Conservation (phyloP, 2,329 filamentous ascomycete genomes). For the Fusarium zealandicum region DNA sequence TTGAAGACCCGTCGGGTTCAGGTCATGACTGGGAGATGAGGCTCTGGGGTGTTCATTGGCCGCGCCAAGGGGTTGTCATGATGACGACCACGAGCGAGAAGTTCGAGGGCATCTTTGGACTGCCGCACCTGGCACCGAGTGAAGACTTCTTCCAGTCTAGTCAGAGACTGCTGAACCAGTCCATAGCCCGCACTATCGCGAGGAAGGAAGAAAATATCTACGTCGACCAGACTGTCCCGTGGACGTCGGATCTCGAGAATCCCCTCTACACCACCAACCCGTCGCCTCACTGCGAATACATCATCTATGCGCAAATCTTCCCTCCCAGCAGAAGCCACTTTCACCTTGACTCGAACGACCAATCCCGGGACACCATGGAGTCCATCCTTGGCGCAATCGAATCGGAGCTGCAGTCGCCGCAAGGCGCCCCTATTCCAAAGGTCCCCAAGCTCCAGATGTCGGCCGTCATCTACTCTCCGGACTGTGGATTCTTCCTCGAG, state of each 20-base stretch:
- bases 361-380: slow-evolving; percentile 40
- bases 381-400: slow-evolving; percentile 63
- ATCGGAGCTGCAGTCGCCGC: slow-evolving; percentile 67
- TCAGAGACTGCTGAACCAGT: slow-evolving; percentile 73
- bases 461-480: slow-evolving; percentile 70
- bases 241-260: slow-evolving; percentile 74
- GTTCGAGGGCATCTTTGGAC: slow-evolving; percentile 87
- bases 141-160: slow-evolving; percentile 64
- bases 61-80: slow-evolving; percentile 78
- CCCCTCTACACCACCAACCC: slow-evolving; percentile 65
- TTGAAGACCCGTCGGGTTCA: slow-evolving; percentile 72
- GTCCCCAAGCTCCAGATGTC: slow-evolving; percentile 68
- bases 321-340: slow-evolving; percentile 55
- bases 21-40: slow-evolving; percentile 81
- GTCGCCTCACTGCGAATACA: slow-evolving; percentile 82
- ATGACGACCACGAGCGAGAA: slow-evolving; percentile 93
- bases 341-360: slow-evolving; percentile 44
- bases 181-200: slow-evolving; percentile 71
- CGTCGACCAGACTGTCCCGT: slow-evolving; percentile 71
- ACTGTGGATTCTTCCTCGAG: slow-evolving; percentile 72
- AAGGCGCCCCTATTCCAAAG: slow-evolving; percentile 63
- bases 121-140: slow-evolving; percentile 80
- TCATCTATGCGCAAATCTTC: slow-evolving; percentile 84
- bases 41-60: slow-evolving; percentile 86
- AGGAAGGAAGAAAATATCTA: slow-evolving; percentile 65